phyloP scores from a whole-genome alignment of 352 stramenopile species.

The Saprolegnia diclina region DNA sequence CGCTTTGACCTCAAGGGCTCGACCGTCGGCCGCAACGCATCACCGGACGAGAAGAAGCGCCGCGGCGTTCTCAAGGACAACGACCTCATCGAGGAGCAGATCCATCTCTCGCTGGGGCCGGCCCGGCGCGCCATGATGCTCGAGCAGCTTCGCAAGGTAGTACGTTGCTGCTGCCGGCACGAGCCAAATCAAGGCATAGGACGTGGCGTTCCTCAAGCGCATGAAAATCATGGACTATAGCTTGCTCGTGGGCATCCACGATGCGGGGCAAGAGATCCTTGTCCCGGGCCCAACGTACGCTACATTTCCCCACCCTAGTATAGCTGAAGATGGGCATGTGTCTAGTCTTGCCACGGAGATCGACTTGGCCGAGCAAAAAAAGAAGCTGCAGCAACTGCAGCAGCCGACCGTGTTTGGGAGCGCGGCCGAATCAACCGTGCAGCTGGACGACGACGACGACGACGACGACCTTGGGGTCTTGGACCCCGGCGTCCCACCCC shows the following conservation, averaged over 20 bases:
- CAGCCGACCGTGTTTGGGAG: not conserved
- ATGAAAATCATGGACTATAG: constrained; percentile 96
- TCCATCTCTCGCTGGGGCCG: constrained; percentile 79
- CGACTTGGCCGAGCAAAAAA: constrained; percentile 1
- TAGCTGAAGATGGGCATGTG: no score
- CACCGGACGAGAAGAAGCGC: constrained; percentile 45
- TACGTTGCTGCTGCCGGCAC: no score
- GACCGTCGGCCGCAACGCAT: constrained; percentile 73
- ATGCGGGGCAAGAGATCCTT: constrained; percentile 57
- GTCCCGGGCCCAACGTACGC: constrained; percentile 25
- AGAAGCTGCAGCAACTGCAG: constrained; percentile 17
- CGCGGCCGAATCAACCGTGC: not conserved
- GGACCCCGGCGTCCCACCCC: not conserved
- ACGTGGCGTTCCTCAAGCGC: constrained; percentile 85
- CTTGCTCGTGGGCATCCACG: constrained; percentile 88
- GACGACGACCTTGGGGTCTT: not conserved
- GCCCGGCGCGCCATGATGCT: constrained; percentile 72
- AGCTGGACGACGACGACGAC: not conserved
- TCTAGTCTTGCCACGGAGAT: not conserved
- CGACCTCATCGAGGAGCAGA: constrained; percentile 80
- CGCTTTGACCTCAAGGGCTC: constrained; percentile 90
- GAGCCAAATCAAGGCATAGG: no score
- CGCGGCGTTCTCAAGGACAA: constrained; percentile 86
- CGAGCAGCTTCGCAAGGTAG: constrained; percentile 66
- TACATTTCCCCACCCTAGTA: no score